Evolutionary conservation across 164 flowering plant genomes (phyloP).

Genomic region (Saururus chinensis): DNA sequence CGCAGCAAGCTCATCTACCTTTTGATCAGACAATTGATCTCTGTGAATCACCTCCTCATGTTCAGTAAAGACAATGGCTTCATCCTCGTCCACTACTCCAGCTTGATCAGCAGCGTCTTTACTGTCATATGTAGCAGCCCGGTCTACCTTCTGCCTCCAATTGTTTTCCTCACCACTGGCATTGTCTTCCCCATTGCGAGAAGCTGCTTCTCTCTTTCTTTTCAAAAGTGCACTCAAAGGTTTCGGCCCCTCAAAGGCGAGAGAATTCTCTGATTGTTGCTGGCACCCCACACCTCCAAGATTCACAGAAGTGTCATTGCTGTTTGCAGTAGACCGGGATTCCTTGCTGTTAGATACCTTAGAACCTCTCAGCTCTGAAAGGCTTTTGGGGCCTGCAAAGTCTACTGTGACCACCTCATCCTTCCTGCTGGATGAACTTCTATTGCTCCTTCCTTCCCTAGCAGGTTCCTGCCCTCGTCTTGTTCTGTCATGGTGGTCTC

Average conservation of each 20-base stretch:
- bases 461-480: conserved; percentile 17
- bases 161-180: conserved; percentile 14
- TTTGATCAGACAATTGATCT: conserved; percentile 18
- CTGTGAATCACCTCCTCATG: conserved; percentile 12
- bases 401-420: conserved; percentile 20
- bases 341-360: conserved; percentile 19
- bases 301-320: background rate
- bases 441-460: background rate
- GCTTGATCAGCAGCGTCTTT: conserved; percentile 5
- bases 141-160: conserved; percentile 3
- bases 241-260: conserved; percentile 77
- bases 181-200: conserved; percentile 16
- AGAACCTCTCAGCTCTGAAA: conserved; percentile 43
- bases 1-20: conserved; percentile 19
- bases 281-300: conserved; percentile 19
- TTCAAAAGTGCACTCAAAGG: conserved; percentile 72
- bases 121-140: conserved; percentile 6
- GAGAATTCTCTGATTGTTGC: conserved; percentile 29
- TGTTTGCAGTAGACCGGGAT: conserved; percentile 11
- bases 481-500: conserved; percentile 34
- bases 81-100: conserved; percentile 8
- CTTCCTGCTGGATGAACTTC: conserved; percentile 17
- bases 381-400: conserved; percentile 55
- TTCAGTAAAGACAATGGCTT: conserved; percentile 1
- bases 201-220: conserved; percentile 49